Percentiles rank a stretch among this genome's conserved stretches.
Conservation (phyloP, 2,329 filamentous ascomycete genomes). For the Corniculantispora saksenae region DNA sequence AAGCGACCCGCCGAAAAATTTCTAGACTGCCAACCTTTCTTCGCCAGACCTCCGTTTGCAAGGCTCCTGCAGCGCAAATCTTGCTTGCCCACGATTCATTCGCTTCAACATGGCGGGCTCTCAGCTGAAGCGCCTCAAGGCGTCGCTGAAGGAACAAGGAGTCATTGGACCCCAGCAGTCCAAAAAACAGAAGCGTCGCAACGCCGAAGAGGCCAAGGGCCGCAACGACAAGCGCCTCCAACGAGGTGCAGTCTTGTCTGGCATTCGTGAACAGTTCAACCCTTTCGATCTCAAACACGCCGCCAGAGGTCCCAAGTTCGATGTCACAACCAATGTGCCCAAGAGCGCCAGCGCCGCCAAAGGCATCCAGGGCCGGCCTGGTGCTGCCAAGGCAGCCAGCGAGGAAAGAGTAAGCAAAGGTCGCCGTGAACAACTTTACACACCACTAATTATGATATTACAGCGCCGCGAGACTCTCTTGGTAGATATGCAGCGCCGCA, state of each 20-base stretch:
- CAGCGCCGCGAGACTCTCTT: slow-evolving; percentile 79
- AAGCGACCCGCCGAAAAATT: slow-evolving; percentile 14
- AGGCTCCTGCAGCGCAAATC: background rate
- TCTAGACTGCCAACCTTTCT: background rate
- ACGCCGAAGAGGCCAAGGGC: slow-evolving; percentile 64
- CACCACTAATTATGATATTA: slow-evolving; percentile 20
- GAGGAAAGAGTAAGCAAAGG: slow-evolving; percentile 71
- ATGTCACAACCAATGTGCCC: slow-evolving; percentile 70
- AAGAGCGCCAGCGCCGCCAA: slow-evolving; percentile 53
- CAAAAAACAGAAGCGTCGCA: slow-evolving; percentile 87
- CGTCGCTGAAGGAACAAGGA: slow-evolving; percentile 84
- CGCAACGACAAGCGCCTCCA: slow-evolving; percentile 73
- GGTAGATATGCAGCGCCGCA: slow-evolving; percentile 84
- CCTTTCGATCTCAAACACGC: slow-evolving; percentile 92
- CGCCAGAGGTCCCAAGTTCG: slow-evolving; percentile 77
- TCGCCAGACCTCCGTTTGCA: background rate
- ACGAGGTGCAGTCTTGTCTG: slow-evolving; percentile 74
- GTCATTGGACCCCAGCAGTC: slow-evolving; percentile 90
- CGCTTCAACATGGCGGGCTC: slow-evolving; percentile 76
- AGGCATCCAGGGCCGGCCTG: slow-evolving; percentile 71
- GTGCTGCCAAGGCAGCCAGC: slow-evolving; percentile 79
- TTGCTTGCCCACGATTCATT: background rate
- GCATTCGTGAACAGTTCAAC: slow-evolving; percentile 95
- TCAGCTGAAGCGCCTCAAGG: slow-evolving; percentile 93
- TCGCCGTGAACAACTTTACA: background rate